Evolutionary conservation across 2,329 filamentous ascomycete species (phyloP), one percentile per base, ranked within the genome.

Genomic region (Trichoderma koningii): DNA sequence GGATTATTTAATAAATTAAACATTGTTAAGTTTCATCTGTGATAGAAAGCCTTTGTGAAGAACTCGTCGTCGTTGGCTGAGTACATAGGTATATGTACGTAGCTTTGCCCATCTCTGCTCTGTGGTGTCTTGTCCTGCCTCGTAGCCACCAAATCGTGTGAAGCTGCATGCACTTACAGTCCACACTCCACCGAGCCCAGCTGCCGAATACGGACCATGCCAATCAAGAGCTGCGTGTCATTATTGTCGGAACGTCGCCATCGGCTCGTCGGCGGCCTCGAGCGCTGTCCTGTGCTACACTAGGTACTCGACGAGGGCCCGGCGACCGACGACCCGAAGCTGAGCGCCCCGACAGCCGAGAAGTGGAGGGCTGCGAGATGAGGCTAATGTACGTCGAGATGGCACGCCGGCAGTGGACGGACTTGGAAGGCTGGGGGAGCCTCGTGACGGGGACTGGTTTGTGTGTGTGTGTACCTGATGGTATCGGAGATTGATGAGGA

Each of bases 321-420:
- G 59, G 38, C n/a, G 34, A 45, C 59, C 59, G 59, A 63, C 59
- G 59, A 63, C 59, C 59, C 59, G 59, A 63, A 53, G 50, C 56
- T 51, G 59, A 2, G 19, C 10, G 55, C 17, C 26, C 59, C 59
- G 59, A 63, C 59, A 63, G 59, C 59, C 59, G 59, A 30, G 51
- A 38, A 38, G 51, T 44, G 50, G 57, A 51, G 30, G 50, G 59
- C 17, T 47, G 50, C 26, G 28, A 63, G 59, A 63, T 63, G 50
- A 63, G 50, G 59, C 59, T 63, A 61, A 61, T 61, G 57, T 61
- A 52, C 23, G 48, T 26, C 38, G 26, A 63, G 59, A 63, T 59
- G 55, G 55, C 55, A 45, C n/a, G 23, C 30, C 26, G 21, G 55
- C 55, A 28, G 7, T 53, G n/a, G 30, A 17, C 5, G 10, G 34